Evolutionary conservation across 1,139 yeast genomes (phyloP).

Genomic region (Scheffersomyces insectosa): DNA sequence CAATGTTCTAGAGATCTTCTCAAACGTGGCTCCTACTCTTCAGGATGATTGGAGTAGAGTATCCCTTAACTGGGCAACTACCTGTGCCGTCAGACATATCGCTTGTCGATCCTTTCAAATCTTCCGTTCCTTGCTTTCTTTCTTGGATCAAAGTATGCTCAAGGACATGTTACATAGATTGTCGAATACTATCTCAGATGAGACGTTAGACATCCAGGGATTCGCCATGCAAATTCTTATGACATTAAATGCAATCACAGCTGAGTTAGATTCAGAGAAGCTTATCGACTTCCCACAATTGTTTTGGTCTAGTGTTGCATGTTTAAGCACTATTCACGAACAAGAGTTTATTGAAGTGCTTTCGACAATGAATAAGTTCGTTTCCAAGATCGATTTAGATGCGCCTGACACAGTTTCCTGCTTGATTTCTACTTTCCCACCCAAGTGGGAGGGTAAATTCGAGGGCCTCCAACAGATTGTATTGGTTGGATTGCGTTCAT

Average conservation of each 20-base stretch:
- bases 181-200: slow-evolving; percentile 91
- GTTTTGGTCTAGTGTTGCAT: slow-evolving; percentile 95
- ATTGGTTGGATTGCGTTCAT: slow-evolving; percentile 79
- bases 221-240: slow-evolving; percentile 95
- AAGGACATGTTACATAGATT: slow-evolving; percentile 92
- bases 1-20: slow-evolving; percentile 60
- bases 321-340: slow-evolving; percentile 86
- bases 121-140: slow-evolving; percentile 76
- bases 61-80: slow-evolving; percentile 92
- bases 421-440: slow-evolving; percentile 83
- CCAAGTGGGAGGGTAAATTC: slow-evolving; percentile 93
- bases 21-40: slow-evolving; percentile 48
- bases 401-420: slow-evolving; percentile 85
- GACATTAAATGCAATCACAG: slow-evolving; percentile 91
- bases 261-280: slow-evolving; percentile 76
- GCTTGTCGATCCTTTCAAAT: slow-evolving; percentile 96
- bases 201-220: slow-evolving; percentile 86
- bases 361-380: slow-evolving; percentile 76
- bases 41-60: slow-evolving; percentile 84
- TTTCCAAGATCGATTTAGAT: slow-evolving; percentile 83
- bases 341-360: slow-evolving; percentile 88
- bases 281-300: slow-evolving; percentile 87
- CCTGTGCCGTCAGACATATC: slow-evolving; percentile 95
- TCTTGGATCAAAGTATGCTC: slow-evolving; percentile 83
- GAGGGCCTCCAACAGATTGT: slow-evolving; percentile 83